phyloP scores from a whole-genome alignment of 1,284 basidiomycete genomes.

The Xanthoconium separans region DNA sequence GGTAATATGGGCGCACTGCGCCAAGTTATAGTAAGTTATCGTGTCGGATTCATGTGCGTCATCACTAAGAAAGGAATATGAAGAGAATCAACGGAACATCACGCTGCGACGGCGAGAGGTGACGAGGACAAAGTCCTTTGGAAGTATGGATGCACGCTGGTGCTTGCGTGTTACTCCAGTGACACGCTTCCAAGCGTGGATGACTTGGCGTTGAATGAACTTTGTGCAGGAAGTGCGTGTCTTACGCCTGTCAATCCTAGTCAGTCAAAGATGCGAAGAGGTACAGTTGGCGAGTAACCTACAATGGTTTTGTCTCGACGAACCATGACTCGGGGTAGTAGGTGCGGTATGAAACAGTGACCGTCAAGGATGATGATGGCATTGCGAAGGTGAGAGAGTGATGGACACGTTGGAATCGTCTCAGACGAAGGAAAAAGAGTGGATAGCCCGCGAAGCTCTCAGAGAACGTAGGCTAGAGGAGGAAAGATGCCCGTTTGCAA shows the following conservation, averaged over 20 bases:
- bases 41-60: conserved; percentile 6
- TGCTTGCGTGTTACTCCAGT: conserved; percentile 51
- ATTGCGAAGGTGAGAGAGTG: conserved; percentile 8
- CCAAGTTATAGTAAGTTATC: not conserved
- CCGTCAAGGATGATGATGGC: conserved; percentile 6
- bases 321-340: conserved; percentile 25
- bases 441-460: conserved; percentile 22
- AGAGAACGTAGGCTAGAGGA: conserved; percentile 19
- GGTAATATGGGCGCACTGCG: conserved; percentile 12
- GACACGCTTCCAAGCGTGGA: conserved; percentile 60
- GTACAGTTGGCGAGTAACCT: not conserved
- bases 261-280: not conserved
- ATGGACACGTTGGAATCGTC: conserved; percentile 18
- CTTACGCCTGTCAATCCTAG: conserved; percentile 17
- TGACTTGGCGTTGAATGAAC: conserved; percentile 54
- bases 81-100: conserved; percentile 24
- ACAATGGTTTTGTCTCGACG: conserved; percentile 28
- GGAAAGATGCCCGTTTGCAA: conserved; percentile 6
- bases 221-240: conserved; percentile 41
- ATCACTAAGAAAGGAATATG: conserved; percentile 1
- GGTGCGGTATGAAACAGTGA: conserved; percentile 3
- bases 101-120: conserved; percentile 53
- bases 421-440: conserved; percentile 28
- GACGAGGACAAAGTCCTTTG: conserved; percentile 60
- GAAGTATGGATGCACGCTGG: conserved; percentile 51